Percentiles rank a stretch among this genome's conserved stretches.
Conservation (phyloP, 441 rosid species). For the Populus hybrid region DNA sequence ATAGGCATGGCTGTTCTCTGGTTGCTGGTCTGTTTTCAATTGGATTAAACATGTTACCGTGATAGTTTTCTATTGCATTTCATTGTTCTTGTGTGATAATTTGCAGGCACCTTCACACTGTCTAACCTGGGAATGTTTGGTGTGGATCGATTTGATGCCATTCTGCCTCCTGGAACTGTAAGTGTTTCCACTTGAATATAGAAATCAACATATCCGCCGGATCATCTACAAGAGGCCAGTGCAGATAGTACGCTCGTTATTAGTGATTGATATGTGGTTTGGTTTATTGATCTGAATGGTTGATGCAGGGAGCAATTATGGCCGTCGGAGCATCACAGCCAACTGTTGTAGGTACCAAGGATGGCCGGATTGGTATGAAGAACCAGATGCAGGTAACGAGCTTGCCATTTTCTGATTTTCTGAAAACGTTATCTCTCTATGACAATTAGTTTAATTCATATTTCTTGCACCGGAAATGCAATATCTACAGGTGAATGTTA, state of each 20-base stretch:
- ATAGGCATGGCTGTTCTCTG: neutral
- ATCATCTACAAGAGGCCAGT: neutral
- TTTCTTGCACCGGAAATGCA: constrained; percentile 13
- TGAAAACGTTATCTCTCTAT: neutral
- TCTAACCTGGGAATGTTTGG: constrained; percentile 98
- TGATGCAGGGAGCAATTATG: constrained; percentile 90
- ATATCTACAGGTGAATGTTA: constrained; percentile 68
- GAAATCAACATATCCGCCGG: neutral
- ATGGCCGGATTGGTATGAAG: constrained; percentile 87
- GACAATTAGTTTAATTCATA: neutral
- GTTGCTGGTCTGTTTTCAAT: neutral
- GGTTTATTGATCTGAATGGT: constrained; percentile 12
- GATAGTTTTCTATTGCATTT: neutral
- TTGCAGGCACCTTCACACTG: constrained; percentile 83
- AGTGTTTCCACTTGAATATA: constrained; percentile 23
- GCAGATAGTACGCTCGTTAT: neutral
- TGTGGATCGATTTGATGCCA: constrained; percentile 93
- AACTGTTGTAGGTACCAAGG: constrained; percentile 77
- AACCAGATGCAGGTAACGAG: constrained; percentile 86
- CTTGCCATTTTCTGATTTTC: constrained; percentile 1
- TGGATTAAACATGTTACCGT: neutral
- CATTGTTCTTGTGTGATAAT: constrained; percentile 11
- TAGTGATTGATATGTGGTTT: neutral
- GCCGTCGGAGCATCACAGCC: constrained; percentile 95
- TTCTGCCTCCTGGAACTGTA: constrained; percentile 97